These are phyloP conservation scores for Yamadazyma conglobata DNA, from an alignment of 1,139 yeast species.

Conservation along the genomic window DNA sequence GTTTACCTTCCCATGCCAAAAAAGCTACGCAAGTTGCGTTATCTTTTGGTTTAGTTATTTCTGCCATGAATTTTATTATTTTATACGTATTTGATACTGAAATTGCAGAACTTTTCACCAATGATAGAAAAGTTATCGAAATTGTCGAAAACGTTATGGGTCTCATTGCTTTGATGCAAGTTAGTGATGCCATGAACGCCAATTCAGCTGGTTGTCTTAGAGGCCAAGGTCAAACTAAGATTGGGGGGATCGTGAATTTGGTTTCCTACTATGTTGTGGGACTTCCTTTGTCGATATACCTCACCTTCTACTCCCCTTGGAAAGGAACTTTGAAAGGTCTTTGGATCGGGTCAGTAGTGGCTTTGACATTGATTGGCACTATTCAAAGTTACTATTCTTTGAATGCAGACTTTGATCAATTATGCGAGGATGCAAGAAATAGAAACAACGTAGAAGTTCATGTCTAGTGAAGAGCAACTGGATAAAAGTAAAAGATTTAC, in stretches of 20 bases:
- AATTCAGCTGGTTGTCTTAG: slow-evolving; percentile 58
- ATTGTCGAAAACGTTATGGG: slow-evolving; percentile 46
- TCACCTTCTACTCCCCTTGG: slow-evolving; percentile 46
- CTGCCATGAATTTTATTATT: slow-evolving; percentile 37
- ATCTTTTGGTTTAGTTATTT: slow-evolving; percentile 40
- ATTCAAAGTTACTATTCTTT: slow-evolving; percentile 47
- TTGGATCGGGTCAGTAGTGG: slow-evolving; percentile 53
- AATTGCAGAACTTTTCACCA: slow-evolving; percentile 39
- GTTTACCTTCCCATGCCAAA: slow-evolving; percentile 43
- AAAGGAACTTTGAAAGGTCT: slow-evolving; percentile 47
- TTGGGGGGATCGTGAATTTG: slow-evolving; percentile 56
- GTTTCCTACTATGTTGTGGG: slow-evolving; percentile 52
- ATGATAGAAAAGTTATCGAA: slow-evolving; percentile 39
- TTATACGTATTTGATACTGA: slow-evolving; percentile 35
- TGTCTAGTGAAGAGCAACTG: not conserved
- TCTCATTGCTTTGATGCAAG: slow-evolving; percentile 52
- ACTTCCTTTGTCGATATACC: slow-evolving; percentile 45
- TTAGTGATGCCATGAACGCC: slow-evolving; percentile 56
- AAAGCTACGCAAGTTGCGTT: slow-evolving; percentile 46
- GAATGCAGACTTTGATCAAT: slow-evolving; percentile 35
- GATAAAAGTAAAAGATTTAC: slow-evolving; percentile 2
- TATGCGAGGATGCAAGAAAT: slow-evolving; percentile 41
- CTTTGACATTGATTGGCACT: slow-evolving; percentile 49
- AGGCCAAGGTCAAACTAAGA: slow-evolving; percentile 55
- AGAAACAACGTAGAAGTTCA: slow-evolving; percentile 21